Evolutionary conservation across 306 rosid species (phyloP), one percentile per base, ranked within the genome.

Genomic region (Prunus mume): DNA sequence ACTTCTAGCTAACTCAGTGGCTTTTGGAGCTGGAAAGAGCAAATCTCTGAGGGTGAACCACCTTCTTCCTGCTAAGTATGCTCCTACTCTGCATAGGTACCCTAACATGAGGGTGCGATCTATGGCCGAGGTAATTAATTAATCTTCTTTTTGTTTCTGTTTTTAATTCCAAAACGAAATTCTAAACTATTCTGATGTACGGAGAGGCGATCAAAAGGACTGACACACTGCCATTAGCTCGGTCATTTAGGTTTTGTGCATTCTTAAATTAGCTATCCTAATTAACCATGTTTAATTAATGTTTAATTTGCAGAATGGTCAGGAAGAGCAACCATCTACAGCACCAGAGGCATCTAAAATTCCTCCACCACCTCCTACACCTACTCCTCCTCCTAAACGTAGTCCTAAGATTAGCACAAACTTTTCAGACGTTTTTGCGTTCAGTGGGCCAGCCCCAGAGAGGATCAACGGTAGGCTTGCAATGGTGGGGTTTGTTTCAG

Each of bases 391-490:
- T 1, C 22, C 46, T 46, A 20, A 19, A 10, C 34, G n/a, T 9
- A 52, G 70, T 45, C 90, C 74, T 6, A 76, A 89, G 91, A 70
- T 71, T 52, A 90, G 90, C 79, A 84, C 92, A 0, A 91, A 83
- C 10, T 87, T 93, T n/a, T 50, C 84, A 0, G 92, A 91, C 12
- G 34, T 93, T 18, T 75, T 93, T 18, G 97, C 96, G 0, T 93
- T 93, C 85, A 74, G 91, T 28, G 98, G 98, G 5, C 93, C 97
- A 1, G 98, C 87, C 6, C 98, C 98, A 5, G 98, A 93, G 83
- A 91, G 98, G 71, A 93, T 93, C 80, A 93, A 93, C 68, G 98
- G 98, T 11, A 85, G 97, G 63, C 79, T 93, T 5, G 98, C 98
- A 2, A 93, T 93, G 98, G 83, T 91, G 2, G 98, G 98, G 0